phyloP scores from a whole-genome alignment of 1,284 basidiomycete genomes.

The Bjerkandera adusta region DNA sequence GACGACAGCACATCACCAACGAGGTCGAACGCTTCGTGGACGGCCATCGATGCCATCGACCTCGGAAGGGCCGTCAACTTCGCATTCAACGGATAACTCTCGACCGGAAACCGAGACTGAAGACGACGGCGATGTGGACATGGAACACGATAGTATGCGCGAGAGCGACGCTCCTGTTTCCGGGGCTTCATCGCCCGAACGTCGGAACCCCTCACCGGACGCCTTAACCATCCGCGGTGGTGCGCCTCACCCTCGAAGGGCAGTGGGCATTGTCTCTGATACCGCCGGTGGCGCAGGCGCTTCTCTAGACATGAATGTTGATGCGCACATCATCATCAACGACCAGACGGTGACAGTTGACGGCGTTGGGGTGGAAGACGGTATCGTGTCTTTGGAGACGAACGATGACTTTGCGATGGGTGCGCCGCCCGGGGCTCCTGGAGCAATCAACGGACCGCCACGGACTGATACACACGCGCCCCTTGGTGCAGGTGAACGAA shows the following conservation, averaged over 20 bases:
- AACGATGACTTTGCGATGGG: slow-evolving; percentile 85
- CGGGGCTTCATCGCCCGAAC: slow-evolving; percentile 35
- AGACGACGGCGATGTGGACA: slow-evolving; percentile 62
- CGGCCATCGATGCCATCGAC: slow-evolving; percentile 30
- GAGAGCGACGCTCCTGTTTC: slow-evolving; percentile 29
- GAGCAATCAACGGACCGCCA: slow-evolving; percentile 52
- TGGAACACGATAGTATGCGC: slow-evolving; percentile 44
- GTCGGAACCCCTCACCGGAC: slow-evolving; percentile 38
- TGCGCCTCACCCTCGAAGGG: slow-evolving; percentile 36
- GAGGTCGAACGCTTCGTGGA: slow-evolving; percentile 20
- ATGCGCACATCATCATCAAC: slow-evolving; percentile 70
- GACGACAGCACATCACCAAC: slow-evolving; percentile 23
- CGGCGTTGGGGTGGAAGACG: slow-evolving; percentile 63
- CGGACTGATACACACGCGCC: slow-evolving; percentile 24
- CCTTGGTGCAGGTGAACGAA: slow-evolving; percentile 30
- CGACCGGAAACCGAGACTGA: slow-evolving; percentile 73
- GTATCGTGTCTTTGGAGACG: slow-evolving; percentile 65
- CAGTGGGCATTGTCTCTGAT: slow-evolving; percentile 65
- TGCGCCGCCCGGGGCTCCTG: slow-evolving; percentile 79
- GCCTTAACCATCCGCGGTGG: slow-evolving; percentile 26
- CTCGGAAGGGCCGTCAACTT: slow-evolving; percentile 41
- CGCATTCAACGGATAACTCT: slow-evolving; percentile 55
- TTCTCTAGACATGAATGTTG: slow-evolving; percentile 45
- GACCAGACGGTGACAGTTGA: slow-evolving; percentile 44
- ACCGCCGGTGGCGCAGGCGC: slow-evolving; percentile 34